Evolutionary conservation across 352 stramenopile genomes (phyloP), one percentile per base, ranked within the genome.

Genomic region (Pythium rhizo-oryzae): DNA sequence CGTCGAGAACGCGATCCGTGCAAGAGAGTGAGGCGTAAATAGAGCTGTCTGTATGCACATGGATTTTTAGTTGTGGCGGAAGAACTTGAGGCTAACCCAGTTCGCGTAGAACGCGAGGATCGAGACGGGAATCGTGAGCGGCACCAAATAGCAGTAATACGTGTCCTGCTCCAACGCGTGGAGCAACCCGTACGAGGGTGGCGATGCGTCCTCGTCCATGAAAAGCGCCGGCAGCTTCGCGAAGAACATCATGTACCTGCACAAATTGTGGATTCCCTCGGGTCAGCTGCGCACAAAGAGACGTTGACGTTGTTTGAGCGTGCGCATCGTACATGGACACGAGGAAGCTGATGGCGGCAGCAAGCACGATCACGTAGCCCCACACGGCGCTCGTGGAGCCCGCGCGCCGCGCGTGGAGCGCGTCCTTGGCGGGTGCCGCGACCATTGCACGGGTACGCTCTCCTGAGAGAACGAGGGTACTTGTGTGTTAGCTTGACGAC

Each of bases 61-160:
- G n/a, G n/a, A n/a, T n/a, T n/a, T n/a, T 54, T 79, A 92, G 43
- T 92, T 94, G 70, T 94, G 84, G 21, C 84, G 84, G 71, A 94
- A 94, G 75, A 92, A 94, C 74, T 94, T 94, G 75, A 92, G 81
- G 67, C 86, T 90, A 66, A 92, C 84, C 86, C 86, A 94, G 59
- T 92, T 92, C 54, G 81, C 71, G 69, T 93, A 93, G 75, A 83
- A 92, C 37, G 83, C 80, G 53, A 94, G 70, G 57, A 94, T 86
- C 28, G 83, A 82, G 51, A 91, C 81, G 25, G 86, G 84, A 53
- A 94, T 87, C 59, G 86, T 94, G 24, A 92, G 79, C 47, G 86
- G 84, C 28, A 93, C 50, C 41, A 94, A 61, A 63, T 87, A 94
- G 62, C 84, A 91, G 71, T 93, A 94, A 76, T 92, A 92, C 43